phyloP scores from a whole-genome alignment of 139 green algal species.

The Trebouxia sp. region DNA sequence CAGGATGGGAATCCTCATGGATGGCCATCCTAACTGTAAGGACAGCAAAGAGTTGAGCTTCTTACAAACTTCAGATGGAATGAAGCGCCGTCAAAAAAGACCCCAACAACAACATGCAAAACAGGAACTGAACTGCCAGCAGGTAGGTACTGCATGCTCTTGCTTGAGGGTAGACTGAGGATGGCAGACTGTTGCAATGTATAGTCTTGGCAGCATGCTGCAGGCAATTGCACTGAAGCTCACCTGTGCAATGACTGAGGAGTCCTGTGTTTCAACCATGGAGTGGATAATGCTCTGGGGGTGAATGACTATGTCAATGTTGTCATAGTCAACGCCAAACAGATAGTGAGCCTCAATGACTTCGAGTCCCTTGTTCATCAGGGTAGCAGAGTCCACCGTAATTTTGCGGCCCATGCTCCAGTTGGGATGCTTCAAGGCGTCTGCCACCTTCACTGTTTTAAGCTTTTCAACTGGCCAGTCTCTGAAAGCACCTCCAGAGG shows the following conservation, averaged over 20 bases:
- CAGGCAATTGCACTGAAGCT: neutral
- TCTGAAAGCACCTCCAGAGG: conserved; percentile 96
- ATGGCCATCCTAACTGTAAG: conserved; percentile 92
- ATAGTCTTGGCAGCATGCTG: no score
- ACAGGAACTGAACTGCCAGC: neutral
- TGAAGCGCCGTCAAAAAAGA: no score
- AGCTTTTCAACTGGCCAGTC: conserved; percentile 94
- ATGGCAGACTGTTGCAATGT: no score
- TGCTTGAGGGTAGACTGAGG: neutral
- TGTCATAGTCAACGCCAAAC: conserved; percentile 94
- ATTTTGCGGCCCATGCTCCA: conserved; percentile 99
- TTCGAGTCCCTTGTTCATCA: conserved; percentile 97
- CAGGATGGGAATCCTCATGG: conserved; percentile 99
- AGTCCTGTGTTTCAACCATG: conserved; percentile 98
- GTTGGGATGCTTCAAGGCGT: conserved; percentile 90
- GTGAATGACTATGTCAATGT: conserved; percentile 99
- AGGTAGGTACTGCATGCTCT: neutral
- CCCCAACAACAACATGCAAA: neutral
- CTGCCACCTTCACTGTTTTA: conserved; percentile 66
- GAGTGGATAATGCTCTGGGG: conserved; percentile 99
- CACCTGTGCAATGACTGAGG: conserved; percentile 92
- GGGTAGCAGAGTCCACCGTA: conserved; percentile 93
- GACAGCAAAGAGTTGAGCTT: neutral
- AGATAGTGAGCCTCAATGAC: conserved; percentile 99
- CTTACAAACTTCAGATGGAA: no score